Base-by-base conservation (phyloP, 371 early-diverging fungal species). In the Batkoa obscura region DNA sequence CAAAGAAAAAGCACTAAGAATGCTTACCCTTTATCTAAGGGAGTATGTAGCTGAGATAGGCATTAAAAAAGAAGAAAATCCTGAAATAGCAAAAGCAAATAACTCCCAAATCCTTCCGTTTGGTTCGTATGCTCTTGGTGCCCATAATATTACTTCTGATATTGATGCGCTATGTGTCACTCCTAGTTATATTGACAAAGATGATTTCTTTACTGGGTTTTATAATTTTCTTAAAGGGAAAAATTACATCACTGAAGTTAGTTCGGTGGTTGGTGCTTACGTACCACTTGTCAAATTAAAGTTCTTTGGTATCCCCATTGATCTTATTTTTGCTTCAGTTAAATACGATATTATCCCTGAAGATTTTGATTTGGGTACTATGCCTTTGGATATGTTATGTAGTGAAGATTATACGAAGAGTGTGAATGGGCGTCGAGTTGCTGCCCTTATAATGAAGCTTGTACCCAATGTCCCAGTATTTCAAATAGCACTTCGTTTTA, bases 131-230 rank as follows among this genome's bases (percentile, higher is more conserved):
- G 75, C 98, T 43, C 74, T 99, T 4, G 99, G 99, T 17, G 99
- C 97, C 0, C 98, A 99, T 70, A 86, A 84, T 31, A 74, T 83
- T 59, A 89, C 88, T 38, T 80, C 95, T 12, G 99, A 99, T 86
- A 97, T 99, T 56, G 99, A 99, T 79, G 93, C 95, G 0, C 69
- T 99, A 32, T 99, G 99, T 64, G 90, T 99, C 12, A 92, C 86
- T 12, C 99, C 99, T 0, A 79, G 76, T 48, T 88, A 89, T 70
- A 89, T 99, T 0, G 73, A 75, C 53, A 75, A 98, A 57, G 94
- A 90, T 23, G 93, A 98, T 64, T 99, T 99, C 64, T 98, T 99
- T 69, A 72, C 72, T 0, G 76, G 72, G 30, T 94, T 99, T 86
- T 81, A 80, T 55, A 86, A 86, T 4, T 73, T 88, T 72, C 73